Evolutionary conservation across 805 yeast species (phyloP), one percentile per base, ranked within the genome.

Genomic region (Teunomyces funiuensis): DNA sequence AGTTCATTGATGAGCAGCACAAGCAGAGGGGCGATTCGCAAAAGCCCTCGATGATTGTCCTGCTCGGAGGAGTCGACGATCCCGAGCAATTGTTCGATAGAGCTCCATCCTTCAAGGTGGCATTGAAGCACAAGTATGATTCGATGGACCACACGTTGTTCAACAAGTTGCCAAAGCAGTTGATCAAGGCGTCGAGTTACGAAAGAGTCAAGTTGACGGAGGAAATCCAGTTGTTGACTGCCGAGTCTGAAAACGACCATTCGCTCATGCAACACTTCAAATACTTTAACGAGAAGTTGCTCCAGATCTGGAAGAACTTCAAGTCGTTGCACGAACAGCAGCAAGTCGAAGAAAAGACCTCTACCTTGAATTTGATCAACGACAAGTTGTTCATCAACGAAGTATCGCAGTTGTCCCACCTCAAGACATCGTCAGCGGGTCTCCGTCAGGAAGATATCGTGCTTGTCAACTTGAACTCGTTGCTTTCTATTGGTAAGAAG

Each of bases 341-440:
- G 10, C 23, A 22, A 11, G 17, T 10, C n/a, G 17, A 3, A 6
- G 31, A 40, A 17, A 29, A 40, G 13, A 33, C 34, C 18, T 39
- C 45, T 9, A 37, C 34, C 14, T 26, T 61, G 47, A 51, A 57
- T 36, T 52, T 63, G 30, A 66, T 75, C 41, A 70, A 65, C 52
- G 80, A 76, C 49, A 67, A 70, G 47, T 49, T 59, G n/a, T 77
- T 69, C 57, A 71, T 75, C 44, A 68, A 61, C 41, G 82, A 77
- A 51, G 50, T 77, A 42, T 60, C 74, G 29, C 80, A 77, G 53
- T 58, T 76, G 48, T 63, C 69, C 15, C 74, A 65, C 47, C 59
- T 75, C 41, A 53, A 63, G 13, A 53, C 57, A 16, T 50, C 52
- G 17, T 45, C 59, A 6, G 14, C 15, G 8, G 34, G 51, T 5